These are phyloP conservation scores for Apiospora kogelbergensis DNA, from an alignment of 2,329 filamentous ascomycete species.

Conservation along the genomic window DNA sequence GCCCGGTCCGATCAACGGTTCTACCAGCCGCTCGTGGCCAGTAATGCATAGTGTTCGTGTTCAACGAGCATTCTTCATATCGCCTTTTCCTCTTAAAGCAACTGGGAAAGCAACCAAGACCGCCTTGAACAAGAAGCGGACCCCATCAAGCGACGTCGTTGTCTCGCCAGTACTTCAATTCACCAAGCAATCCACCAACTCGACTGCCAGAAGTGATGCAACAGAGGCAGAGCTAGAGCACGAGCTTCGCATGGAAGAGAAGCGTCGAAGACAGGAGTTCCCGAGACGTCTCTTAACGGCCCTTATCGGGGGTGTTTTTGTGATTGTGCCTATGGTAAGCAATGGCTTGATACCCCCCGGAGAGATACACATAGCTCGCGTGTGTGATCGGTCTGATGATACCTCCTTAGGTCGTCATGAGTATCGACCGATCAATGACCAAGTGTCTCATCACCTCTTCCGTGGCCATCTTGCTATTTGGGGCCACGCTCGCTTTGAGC, in stretches of 20 bases:
- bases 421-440: neutral
- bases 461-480: conserved; percentile 12
- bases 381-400: neutral
- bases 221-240: conserved; percentile 12
- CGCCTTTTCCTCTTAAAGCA: neutral
- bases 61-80: conserved; percentile 8
- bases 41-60: neutral
- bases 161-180: neutral
- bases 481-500: conserved; percentile 11
- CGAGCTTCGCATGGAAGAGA: conserved; percentile 6
- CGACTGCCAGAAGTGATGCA: conserved; percentile 6
- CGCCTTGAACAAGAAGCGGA: neutral
- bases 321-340: conserved; percentile 15
- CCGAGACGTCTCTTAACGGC: conserved; percentile 12
- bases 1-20: neutral
- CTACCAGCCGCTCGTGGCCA: neutral
- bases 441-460: conserved; percentile 13
- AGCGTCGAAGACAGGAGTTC: conserved; percentile 11
- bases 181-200: conserved; percentile 5
- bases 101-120: neutral
- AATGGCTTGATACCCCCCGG: neutral
- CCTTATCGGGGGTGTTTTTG: conserved; percentile 12
- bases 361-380: neutral
- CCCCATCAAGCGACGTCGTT: neutral
- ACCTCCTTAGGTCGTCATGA: conserved; percentile 10